phyloP scores from a whole-genome alignment of 1,284 basidiomycete species.

The Pulveroboletus sp. region DNA sequence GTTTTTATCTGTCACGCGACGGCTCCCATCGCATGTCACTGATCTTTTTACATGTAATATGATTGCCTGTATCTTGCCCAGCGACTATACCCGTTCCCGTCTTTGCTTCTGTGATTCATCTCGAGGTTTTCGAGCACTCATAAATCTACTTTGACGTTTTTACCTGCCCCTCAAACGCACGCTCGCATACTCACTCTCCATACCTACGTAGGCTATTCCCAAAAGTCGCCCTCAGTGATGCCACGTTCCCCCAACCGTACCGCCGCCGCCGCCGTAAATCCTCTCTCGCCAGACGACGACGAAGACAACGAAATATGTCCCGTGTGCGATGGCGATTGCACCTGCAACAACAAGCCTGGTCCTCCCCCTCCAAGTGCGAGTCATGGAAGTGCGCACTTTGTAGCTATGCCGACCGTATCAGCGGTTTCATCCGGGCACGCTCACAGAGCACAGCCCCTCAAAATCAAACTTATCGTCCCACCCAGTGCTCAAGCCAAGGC shows the following conservation, averaged over 20 bases:
- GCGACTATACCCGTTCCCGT: constrained; percentile 5
- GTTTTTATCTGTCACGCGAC: constrained; percentile 36
- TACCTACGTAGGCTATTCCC: constrained; percentile 45
- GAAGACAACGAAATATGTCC: constrained; percentile 81
- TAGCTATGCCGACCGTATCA: constrained; percentile 28
- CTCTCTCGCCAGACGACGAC: constrained; percentile 44
- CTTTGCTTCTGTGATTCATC: constrained; percentile 22
- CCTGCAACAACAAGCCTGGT: constrained; percentile 51
- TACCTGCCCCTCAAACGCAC: constrained; percentile 24
- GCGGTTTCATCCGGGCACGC: constrained; percentile 20
- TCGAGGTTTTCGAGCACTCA: constrained; percentile 12
- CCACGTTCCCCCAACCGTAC: constrained; percentile 65
- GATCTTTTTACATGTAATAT: constrained; percentile 38
- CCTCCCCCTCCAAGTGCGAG: constrained; percentile 23
- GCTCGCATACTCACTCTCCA: constrained; percentile 19
- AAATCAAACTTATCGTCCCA: constrained; percentile 73
- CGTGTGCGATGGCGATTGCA: constrained; percentile 83
- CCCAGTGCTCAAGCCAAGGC: constrained; percentile 45
- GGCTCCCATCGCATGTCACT: constrained; percentile 35
- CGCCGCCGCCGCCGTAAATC: constrained; percentile 43
- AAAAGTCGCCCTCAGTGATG: constrained; percentile 58
- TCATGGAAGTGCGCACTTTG: constrained; percentile 28
- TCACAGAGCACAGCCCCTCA: constrained; percentile 45
- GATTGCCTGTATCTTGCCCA: constrained; percentile 22
- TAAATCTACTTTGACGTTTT: constrained; percentile 26